Evolutionary conservation across 2,329 filamentous ascomycete genomes (phyloP).

Genomic region (Colletotrichum falcatum): DNA sequence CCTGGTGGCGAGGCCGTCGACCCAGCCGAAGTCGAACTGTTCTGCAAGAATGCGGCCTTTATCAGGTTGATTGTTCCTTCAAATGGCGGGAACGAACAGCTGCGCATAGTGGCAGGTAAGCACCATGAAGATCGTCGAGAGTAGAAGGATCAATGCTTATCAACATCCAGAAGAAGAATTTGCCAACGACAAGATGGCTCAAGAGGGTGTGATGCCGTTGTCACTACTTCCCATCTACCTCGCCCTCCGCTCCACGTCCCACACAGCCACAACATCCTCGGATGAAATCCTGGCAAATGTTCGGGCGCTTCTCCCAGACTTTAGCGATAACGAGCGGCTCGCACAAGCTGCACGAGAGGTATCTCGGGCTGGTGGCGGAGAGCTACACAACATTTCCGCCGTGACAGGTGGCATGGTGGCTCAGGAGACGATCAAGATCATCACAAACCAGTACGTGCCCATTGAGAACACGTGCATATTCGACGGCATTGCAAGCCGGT

Average conservation of each 20-base stretch:
- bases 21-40: conserved; percentile 83
- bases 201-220: conserved; percentile 60
- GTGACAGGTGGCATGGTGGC: conserved; percentile 91
- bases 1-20: conserved; percentile 67
- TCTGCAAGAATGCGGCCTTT: conserved; percentile 95
- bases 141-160: conserved; percentile 5
- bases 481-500: conserved; percentile 74
- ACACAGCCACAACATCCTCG: conserved; percentile 57
- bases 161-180: conserved; percentile 62
- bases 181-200: conserved; percentile 64
- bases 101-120: conserved; percentile 68
- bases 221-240: conserved; percentile 79
- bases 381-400: conserved; percentile 92
- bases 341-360: conserved; percentile 72
- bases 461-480: conserved; percentile 79
- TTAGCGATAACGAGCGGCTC: conserved; percentile 63
- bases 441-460: conserved; percentile 79
- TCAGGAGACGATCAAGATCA: conserved; percentile 96
- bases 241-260: conserved; percentile 67
- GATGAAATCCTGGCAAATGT: conserved; percentile 66
- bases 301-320: conserved; percentile 58
- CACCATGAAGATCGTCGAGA: conserved; percentile 32
- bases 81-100: conserved; percentile 56
- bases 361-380: conserved; percentile 81
- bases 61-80: conserved; percentile 83